phyloP scores from a whole-genome alignment of 2,329 filamentous ascomycete genomes.

The Talaromyces sp. region DNA sequence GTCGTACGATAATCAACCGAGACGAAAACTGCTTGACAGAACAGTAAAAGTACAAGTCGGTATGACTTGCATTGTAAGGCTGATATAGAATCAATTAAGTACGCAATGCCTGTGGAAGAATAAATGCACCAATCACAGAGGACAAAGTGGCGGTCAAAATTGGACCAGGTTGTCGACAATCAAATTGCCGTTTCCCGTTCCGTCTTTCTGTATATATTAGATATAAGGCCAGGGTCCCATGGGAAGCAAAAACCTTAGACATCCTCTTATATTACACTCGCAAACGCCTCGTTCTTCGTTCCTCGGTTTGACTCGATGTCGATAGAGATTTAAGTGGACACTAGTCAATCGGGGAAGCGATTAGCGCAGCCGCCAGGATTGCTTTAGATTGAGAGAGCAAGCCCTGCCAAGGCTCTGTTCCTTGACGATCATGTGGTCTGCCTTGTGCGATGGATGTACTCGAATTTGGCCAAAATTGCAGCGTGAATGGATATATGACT shows the following conservation, averaged over 20 bases:
- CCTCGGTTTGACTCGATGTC: neutral
- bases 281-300: constrained; percentile 1
- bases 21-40: neutral
- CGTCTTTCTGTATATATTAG: neutral
- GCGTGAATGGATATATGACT: neutral
- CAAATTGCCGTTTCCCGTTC: neutral
- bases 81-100: neutral
- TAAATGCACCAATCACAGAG: neutral
- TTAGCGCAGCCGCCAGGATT: constrained; percentile 13
- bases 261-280: too few species aligned
- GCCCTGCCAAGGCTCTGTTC: neutral
- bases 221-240: neutral
- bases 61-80: constrained; percentile 8
- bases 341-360: constrained; percentile 13
- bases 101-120: neutral
- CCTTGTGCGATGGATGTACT: neutral
- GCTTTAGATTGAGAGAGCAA: neutral
- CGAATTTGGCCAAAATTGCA: neutral
- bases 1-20: neutral
- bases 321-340: neutral
- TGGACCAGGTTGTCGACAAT: neutral
- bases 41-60: neutral
- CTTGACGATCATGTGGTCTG: neutral
- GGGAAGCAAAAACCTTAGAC: neutral
- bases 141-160: neutral